phyloP scores from a whole-genome alignment of 108 stramenopile species.

The Stephanodiscus minutulus region DNA sequence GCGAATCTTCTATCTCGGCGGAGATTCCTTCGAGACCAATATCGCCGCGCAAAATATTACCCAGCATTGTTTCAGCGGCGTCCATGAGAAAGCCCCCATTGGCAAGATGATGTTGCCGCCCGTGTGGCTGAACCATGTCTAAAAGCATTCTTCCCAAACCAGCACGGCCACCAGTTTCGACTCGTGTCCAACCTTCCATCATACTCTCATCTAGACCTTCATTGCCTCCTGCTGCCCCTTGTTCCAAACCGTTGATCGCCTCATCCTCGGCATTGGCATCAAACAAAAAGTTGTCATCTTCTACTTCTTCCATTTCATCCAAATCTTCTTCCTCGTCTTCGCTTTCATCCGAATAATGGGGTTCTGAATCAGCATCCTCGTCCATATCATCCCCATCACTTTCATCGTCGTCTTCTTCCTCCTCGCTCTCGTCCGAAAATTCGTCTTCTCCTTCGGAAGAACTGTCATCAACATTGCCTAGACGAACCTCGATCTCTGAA shows the following conservation, averaged over 20 bases:
- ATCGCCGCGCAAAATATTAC: slow-evolving; percentile 71
- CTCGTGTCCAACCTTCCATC: slow-evolving; percentile 79
- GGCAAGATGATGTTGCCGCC: slow-evolving; percentile 19
- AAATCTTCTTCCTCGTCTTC: slow-evolving; percentile 44
- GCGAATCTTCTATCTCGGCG: slow-evolving; percentile 68
- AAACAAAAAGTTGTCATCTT: slow-evolving; percentile 23
- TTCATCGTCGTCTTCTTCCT: slow-evolving; percentile 32
- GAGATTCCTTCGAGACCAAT: slow-evolving; percentile 53
- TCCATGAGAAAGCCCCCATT: slow-evolving; percentile 54
- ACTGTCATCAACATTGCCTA: slow-evolving; percentile 42
- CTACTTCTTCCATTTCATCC: not conserved
- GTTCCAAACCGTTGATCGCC: slow-evolving; percentile 22
- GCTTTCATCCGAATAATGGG: slow-evolving; percentile 48
- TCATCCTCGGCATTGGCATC: slow-evolving; percentile 35
- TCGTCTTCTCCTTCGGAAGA: slow-evolving; percentile 28
- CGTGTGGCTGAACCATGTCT: slow-evolving; percentile 31
- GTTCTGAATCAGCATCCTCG: slow-evolving; percentile 28
- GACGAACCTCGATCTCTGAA: slow-evolving; percentile 40
- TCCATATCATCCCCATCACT: slow-evolving; percentile 22
- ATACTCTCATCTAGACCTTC: slow-evolving; percentile 27
- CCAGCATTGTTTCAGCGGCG: slow-evolving; percentile 79
- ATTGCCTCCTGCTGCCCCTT: slow-evolving; percentile 12
- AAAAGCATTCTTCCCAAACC: slow-evolving; percentile 61
- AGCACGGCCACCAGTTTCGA: slow-evolving; percentile 49
- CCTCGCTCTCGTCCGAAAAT: slow-evolving; percentile 41